Evolutionary conservation across 148 eudicot species (phyloP).

Genomic region (Arctostaphylos glauca): DNA sequence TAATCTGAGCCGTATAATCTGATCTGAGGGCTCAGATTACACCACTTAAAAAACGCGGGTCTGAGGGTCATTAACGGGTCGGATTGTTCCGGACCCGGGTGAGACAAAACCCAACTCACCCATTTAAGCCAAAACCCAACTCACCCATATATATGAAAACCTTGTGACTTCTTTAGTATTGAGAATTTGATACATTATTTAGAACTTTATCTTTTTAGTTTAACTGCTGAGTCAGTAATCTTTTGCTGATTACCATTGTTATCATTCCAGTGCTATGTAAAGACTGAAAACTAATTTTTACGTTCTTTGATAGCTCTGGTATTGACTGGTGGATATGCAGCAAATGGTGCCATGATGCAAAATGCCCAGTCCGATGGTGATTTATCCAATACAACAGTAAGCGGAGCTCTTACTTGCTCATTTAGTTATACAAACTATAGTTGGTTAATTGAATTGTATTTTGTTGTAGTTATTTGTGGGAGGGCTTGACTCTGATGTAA

Average conservation of each 20-base stretch:
- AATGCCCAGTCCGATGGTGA: slow-evolving; percentile 43
- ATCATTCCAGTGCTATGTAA: neutral
- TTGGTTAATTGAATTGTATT: neutral
- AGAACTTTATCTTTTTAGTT: neutral
- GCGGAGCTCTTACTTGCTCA: slow-evolving; percentile 18
- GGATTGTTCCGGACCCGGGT: too few relatives aligned
- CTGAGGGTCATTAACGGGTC: too few relatives aligned
- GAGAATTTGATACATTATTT: neutral
- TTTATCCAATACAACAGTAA: slow-evolving; percentile 57
- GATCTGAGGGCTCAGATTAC: too few relatives aligned
- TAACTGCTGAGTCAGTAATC: neutral
- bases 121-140: too few relatives aligned
- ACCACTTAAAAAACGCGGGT: too few relatives aligned
- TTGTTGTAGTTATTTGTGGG: slow-evolving; percentile 55
- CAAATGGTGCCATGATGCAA: slow-evolving; percentile 46
- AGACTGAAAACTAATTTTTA: slow-evolving; percentile 8
- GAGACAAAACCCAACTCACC: too few relatives aligned
- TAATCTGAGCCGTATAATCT: too few relatives aligned
- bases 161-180: neutral
- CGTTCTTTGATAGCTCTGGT: slow-evolving; percentile 39
- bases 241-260: neutral
- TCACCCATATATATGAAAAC: too few relatives aligned
- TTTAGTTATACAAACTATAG: neutral
- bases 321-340: slow-evolving; percentile 48
- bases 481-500: slow-evolving; percentile 58